Percentiles rank a stretch among this genome's conserved stretches.
Conservation (phyloP, 257 asterid species). For the Penstemon newberryi region DNA sequence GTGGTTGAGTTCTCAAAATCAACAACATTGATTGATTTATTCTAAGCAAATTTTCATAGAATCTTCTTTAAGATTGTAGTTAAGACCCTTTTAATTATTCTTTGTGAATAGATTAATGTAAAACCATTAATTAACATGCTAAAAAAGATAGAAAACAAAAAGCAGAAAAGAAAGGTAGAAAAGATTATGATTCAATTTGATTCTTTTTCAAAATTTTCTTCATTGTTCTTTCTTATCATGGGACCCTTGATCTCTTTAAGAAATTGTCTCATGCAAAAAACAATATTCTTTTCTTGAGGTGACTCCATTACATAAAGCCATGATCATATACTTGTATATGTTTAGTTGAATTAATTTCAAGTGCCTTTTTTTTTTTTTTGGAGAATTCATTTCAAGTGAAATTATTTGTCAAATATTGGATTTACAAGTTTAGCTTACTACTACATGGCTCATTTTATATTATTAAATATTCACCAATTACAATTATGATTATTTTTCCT, state of each 20-base stretch:
- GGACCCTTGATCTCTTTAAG: constrained; percentile 39
- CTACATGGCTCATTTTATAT: neutral
- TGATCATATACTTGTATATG: constrained; percentile 20
- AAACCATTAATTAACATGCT: constrained; percentile 26
- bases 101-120: constrained; percentile 1
- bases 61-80: neutral
- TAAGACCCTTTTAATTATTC: neutral
- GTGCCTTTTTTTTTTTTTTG: neutral
- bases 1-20: neutral
- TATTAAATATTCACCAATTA: neutral
- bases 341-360: constrained; percentile 28
- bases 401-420: neutral
- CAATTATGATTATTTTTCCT: neutral
- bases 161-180: neutral
- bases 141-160: constrained; percentile 14
- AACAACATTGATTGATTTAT: neutral
- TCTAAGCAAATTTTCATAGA: neutral
- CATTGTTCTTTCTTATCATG: constrained; percentile 35
- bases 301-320: constrained; percentile 56
- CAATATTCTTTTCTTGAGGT: constrained; percentile 50
- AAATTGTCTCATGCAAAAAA: constrained; percentile 50
- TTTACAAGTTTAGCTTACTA: neutral
- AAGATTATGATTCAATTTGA: constrained; percentile 28
- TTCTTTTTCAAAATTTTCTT: constrained; percentile 32
- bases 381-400: no score